These are phyloP conservation scores for Penicillium freii DNA, from an alignment of 2,329 filamentous ascomycete genomes.

Conservation along the genomic window DNA sequence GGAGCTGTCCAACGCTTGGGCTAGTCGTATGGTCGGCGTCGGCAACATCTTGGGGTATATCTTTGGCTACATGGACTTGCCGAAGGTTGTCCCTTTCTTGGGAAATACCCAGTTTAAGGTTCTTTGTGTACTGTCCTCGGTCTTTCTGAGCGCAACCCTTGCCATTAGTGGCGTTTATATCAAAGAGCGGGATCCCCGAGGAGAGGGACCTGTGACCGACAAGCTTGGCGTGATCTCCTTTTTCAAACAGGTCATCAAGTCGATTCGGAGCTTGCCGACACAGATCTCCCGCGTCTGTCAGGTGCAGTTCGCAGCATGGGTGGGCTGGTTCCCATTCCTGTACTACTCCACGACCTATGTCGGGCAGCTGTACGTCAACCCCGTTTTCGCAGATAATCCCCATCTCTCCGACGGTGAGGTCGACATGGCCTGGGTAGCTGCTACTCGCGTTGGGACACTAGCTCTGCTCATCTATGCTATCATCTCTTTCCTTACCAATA, in stretches of 20 bases:
- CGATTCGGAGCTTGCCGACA: conserved; percentile 73
- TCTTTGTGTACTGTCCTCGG: conserved; percentile 78
- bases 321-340: conserved; percentile 92
- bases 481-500: conserved; percentile 76
- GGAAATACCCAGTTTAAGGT: conserved; percentile 91
- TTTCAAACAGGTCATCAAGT: conserved; percentile 73
- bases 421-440: conserved; percentile 75
- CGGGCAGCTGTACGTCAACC: conserved; percentile 87
- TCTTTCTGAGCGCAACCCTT: conserved; percentile 69
- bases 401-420: conserved; percentile 74
- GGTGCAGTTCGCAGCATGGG: conserved; percentile 84
- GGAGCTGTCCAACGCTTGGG: conserved; percentile 91
- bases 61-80: conserved; percentile 79
- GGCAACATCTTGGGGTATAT: conserved; percentile 91
- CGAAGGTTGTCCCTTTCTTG: conserved; percentile 71
- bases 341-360: conserved; percentile 96
- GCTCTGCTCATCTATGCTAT: conserved; percentile 86
- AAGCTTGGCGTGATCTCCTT: conserved; percentile 70
- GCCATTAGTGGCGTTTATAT: conserved; percentile 67
- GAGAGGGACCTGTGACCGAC: conserved; percentile 61
- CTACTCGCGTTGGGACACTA: conserved; percentile 83
- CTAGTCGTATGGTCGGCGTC: conserved; percentile 77
- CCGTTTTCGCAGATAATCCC: conserved; percentile 72
- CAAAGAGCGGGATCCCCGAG: conserved; percentile 74
- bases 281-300: conserved; percentile 80